Evolutionary conservation across 257 asterid genomes (phyloP).

Genomic region (Ilex asprella): DNA sequence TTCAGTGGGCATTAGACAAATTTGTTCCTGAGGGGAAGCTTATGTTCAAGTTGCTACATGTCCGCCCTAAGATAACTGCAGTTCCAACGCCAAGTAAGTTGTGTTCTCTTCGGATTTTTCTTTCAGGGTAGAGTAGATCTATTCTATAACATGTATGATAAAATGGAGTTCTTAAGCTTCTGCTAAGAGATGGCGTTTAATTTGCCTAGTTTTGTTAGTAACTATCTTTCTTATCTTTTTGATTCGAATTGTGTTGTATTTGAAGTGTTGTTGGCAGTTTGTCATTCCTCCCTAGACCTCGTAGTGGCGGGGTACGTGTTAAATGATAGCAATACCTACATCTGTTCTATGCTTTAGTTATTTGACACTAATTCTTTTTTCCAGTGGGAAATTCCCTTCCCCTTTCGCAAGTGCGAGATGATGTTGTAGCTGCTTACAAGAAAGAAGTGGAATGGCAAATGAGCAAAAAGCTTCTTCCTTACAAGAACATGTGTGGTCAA

Average conservation of each 20-base stretch:
- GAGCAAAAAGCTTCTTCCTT: slow-evolving; percentile 61
- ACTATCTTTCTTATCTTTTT: no score
- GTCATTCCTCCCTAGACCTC: no score
- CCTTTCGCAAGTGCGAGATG: slow-evolving; percentile 69
- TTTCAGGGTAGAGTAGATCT: background rate
- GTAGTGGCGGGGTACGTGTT: no score
- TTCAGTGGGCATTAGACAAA: slow-evolving; percentile 85
- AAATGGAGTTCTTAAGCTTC: no score
- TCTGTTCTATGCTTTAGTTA: no score
- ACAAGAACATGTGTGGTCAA: slow-evolving; percentile 47
- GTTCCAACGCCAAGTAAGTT: slow-evolving; percentile 89
- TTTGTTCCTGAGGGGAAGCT: slow-evolving; percentile 62
- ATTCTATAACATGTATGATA: no score
- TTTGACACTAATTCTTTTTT: background rate
- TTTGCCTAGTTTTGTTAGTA: no score
- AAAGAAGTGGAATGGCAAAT: slow-evolving; percentile 69
- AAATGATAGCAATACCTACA: no score
- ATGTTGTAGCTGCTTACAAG: slow-evolving; percentile 60
- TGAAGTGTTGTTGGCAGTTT: no score
- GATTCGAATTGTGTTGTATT: no score
- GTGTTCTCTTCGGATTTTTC: background rate
- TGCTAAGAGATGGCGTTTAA: no score
- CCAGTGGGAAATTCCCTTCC: slow-evolving; percentile 78
- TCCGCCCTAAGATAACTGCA: slow-evolving; percentile 45
- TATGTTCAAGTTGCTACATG: slow-evolving; percentile 56